phyloP scores from a whole-genome alignment of 805 yeast genomes.

The Sugiyamaella smithiae region DNA sequence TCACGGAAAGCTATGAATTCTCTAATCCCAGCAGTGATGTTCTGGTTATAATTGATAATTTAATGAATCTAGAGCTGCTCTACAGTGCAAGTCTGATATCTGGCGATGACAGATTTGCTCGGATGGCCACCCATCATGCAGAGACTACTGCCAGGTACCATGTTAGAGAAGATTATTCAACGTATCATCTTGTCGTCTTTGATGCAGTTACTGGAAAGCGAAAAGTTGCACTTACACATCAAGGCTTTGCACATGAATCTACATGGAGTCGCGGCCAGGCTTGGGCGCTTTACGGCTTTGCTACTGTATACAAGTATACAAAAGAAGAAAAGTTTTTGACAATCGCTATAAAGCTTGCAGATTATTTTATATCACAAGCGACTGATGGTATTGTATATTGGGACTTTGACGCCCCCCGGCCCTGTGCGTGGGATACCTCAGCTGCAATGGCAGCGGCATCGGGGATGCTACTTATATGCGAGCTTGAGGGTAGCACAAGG shows the following conservation, averaged over 20 bases:
- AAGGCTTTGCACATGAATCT: slow-evolving; percentile 30
- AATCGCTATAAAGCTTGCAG: slow-evolving; percentile 25
- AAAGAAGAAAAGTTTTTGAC: slow-evolving; percentile 27
- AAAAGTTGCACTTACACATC: slow-evolving; percentile 28
- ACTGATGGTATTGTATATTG: slow-evolving; percentile 31
- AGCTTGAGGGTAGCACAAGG: slow-evolving; percentile 16
- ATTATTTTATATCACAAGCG: slow-evolving; percentile 24
- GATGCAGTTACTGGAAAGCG: slow-evolving; percentile 25
- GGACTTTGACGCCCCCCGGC: slow-evolving; percentile 34
- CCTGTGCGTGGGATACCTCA: slow-evolving; percentile 28
- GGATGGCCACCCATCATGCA: slow-evolving; percentile 33
- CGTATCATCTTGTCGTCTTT: slow-evolving; percentile 30
- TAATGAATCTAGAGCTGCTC: slow-evolving; percentile 27
- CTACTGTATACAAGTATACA: slow-evolving; percentile 29
- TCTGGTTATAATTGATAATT: slow-evolving; percentile 29
- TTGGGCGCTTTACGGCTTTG: slow-evolving; percentile 32
- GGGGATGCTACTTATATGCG: slow-evolving; percentile 29
- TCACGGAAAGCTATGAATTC: slow-evolving; percentile 16
- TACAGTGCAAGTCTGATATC: slow-evolving; percentile 29
- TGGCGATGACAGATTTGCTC: slow-evolving; percentile 28
- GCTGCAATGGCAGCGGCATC: slow-evolving; percentile 32
- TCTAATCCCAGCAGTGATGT: slow-evolving; percentile 23
- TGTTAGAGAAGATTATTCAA: slow-evolving; percentile 29
- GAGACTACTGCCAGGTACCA: slow-evolving; percentile 30
- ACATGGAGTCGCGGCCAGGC: slow-evolving; percentile 34